Evolutionary conservation across 2,329 filamentous ascomycete species (phyloP).

Genomic region (Trichoderma hamatum): DNA sequence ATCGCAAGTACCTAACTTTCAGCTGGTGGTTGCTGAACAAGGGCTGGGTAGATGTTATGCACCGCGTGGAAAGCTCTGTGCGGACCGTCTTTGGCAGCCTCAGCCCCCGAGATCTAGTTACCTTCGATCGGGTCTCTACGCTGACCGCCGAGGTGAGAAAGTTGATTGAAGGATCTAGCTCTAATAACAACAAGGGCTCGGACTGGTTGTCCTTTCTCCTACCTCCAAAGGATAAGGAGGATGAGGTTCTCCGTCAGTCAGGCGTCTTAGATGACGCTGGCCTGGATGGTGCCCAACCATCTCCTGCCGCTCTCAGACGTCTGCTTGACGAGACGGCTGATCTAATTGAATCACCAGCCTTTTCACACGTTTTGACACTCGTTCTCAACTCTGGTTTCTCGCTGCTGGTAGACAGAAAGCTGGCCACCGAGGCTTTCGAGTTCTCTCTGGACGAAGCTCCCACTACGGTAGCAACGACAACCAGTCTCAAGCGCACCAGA

Average conservation of each 20-base stretch:
- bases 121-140: conserved; percentile 76
- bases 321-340: conserved; percentile 95
- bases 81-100: conserved; percentile 86
- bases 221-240: conserved; percentile 76
- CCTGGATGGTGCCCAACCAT: conserved; percentile 44
- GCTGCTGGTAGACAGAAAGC: conserved; percentile 78
- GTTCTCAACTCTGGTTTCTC: conserved; percentile 88
- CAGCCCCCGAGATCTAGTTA: conserved; percentile 86
- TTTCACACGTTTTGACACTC: conserved; percentile 81
- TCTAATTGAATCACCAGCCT: conserved; percentile 90
- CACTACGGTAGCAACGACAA: conserved; percentile 53
- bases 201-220: conserved; percentile 86
- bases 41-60: conserved; percentile 82
- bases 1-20: conserved; percentile 91
- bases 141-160: conserved; percentile 82
- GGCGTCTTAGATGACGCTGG: conserved; percentile 66
- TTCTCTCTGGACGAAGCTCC: conserved; percentile 37
- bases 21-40: conserved; percentile 97
- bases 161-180: conserved; percentile 71
- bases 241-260: conserved; percentile 81
- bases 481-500: conserved; percentile 61
- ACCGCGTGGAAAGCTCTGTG: conserved; percentile 81
- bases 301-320: conserved; percentile 69
- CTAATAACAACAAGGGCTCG: conserved; percentile 46
- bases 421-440: conserved; percentile 79